A percentile compares a stretch with the other conserved stretches of the same genome.
These are phyloP conservation scores for Mycena maculata DNA, from an alignment of 768 basidiomycete species.

Conservation along the genomic window DNA sequence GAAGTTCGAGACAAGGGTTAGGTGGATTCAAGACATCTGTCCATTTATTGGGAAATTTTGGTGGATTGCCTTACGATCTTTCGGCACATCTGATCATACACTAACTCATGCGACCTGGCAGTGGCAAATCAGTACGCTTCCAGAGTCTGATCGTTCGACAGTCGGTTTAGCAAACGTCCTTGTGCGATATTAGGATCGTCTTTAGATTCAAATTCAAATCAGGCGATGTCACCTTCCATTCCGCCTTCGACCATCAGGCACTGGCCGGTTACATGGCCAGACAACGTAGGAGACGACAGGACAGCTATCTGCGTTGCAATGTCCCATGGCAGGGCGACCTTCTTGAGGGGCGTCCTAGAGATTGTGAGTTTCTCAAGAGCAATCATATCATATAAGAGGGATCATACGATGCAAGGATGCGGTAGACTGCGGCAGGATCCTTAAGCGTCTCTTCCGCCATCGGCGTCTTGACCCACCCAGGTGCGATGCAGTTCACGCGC, in stretches of 20 bases:
- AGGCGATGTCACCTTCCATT: conserved; percentile 71
- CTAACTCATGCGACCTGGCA: no score
- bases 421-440: conserved; percentile 65
- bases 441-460: conserved; percentile 70
- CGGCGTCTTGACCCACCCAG: conserved; percentile 76
- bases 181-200: conserved; percentile 36
- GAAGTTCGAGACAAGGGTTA: no score
- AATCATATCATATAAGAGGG: background rate
- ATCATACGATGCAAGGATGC: conserved; percentile 74
- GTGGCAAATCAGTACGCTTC: background rate
- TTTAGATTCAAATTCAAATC: conserved; percentile 29
- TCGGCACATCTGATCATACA: no score
- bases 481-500: conserved; percentile 76
- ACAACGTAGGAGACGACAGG: conserved; percentile 68
- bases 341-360: conserved; percentile 75
- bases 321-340: conserved; percentile 70
- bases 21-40: no score
- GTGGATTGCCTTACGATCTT: no score
- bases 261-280: conserved; percentile 79
- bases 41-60: no score
- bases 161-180: conserved; percentile 21
- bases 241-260: conserved; percentile 80
- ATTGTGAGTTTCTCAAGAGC: background rate
- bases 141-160: background rate
- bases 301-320: conserved; percentile 74